These are phyloP conservation scores for Rhododendron molle DNA, from an alignment of 148 eudicot genomes.

Conservation along the genomic window DNA sequence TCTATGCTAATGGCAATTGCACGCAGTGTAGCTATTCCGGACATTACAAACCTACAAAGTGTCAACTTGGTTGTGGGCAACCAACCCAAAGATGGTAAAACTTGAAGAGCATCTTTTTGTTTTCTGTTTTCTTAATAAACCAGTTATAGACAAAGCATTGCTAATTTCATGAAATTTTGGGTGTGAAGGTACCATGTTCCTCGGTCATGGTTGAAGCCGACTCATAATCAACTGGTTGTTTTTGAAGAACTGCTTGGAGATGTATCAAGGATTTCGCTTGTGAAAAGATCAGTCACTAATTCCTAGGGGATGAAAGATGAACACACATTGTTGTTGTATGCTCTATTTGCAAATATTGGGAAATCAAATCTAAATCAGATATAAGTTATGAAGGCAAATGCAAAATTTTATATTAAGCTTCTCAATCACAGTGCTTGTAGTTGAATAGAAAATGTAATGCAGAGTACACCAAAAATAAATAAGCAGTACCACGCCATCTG, in stretches of 20 bases:
- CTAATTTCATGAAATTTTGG: neutral
- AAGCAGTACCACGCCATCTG: neutral
- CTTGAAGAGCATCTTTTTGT: constrained; percentile 44
- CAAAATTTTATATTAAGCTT: neutral
- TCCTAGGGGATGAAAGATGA: constrained; percentile 8
- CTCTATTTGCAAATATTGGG: neutral
- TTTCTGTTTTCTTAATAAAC: neutral
- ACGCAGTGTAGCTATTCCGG: constrained; percentile 57
- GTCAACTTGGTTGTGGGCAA: constrained; percentile 73
- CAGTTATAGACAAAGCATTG: constrained; percentile 29
- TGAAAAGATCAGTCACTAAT: constrained; percentile 24
- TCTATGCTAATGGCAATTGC: constrained; percentile 55
- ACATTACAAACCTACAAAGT: constrained; percentile 46
- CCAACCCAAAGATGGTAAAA: constrained; percentile 67
- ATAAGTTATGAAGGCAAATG: neutral
- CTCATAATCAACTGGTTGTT: constrained; percentile 31
- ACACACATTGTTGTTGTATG: neutral
- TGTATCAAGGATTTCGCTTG: constrained; percentile 38
- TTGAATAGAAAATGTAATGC: neutral
- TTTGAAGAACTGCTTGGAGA: constrained; percentile 54
- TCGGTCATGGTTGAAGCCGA: constrained; percentile 45
- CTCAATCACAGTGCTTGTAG: neutral
- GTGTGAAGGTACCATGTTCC: constrained; percentile 51
- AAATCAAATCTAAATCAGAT: neutral
- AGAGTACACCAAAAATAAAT: neutral